These are phyloP conservation scores for Rhizopogon sp. DNA, from an alignment of 768 basidiomycete genomes.

Conservation along the genomic window DNA sequence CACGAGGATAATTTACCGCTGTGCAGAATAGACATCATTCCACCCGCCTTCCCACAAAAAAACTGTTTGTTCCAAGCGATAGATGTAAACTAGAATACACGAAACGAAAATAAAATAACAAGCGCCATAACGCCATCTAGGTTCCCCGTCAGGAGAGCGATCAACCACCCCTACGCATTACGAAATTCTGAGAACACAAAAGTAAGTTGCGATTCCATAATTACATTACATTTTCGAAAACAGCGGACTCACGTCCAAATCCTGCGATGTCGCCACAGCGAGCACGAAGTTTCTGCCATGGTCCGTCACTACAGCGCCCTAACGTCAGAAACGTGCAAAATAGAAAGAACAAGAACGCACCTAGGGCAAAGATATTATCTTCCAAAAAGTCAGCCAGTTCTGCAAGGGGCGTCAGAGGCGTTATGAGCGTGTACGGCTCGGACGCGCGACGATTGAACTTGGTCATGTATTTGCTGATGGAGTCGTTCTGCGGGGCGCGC, in stretches of 20 bases:
- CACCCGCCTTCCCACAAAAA: too few relatives aligned
- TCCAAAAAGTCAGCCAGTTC: slow-evolving; percentile 80
- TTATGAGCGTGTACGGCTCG: slow-evolving; percentile 74
- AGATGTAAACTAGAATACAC: neutral
- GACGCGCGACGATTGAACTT: slow-evolving; percentile 64
- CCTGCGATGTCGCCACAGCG: slow-evolving; percentile 72
- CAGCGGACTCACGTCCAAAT: slow-evolving; percentile 43
- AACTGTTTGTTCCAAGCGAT: neutral
- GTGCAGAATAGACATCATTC: too few relatives aligned
- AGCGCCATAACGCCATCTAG: neutral
- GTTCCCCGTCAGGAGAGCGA: neutral
- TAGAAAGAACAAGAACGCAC: slow-evolving; percentile 34
- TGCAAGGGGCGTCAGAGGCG: slow-evolving; percentile 70
- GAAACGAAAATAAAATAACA: neutral
- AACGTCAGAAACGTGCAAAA: neutral
- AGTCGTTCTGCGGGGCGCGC: slow-evolving; percentile 52
- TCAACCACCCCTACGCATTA: neutral
- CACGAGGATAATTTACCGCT: too few relatives aligned
- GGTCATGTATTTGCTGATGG: slow-evolving; percentile 64
- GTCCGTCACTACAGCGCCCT: slow-evolving; percentile 67
- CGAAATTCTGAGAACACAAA: neutral
- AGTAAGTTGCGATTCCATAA: neutral
- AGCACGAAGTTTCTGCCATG: slow-evolving; percentile 76
- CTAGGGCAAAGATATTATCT: slow-evolving; percentile 70
- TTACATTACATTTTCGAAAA: too few relatives aligned